phyloP scores from a whole-genome alignment of 1,139 yeast species.

The Saccharomyces pastorianus region DNA sequence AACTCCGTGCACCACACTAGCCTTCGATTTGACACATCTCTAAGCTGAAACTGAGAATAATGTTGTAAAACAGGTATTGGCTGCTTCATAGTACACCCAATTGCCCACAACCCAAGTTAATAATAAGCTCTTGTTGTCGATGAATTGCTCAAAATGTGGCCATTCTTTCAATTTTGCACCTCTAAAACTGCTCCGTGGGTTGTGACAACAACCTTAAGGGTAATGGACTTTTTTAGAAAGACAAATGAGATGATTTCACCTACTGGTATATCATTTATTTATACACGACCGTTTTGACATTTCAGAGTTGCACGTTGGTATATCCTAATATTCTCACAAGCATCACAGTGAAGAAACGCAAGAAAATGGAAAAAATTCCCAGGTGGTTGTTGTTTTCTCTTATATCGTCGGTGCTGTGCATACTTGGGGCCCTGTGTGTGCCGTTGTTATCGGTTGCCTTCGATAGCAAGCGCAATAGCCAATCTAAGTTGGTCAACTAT shows the following conservation, averaged over 20 bases:
- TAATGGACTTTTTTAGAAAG: neutral
- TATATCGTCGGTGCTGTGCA: slow-evolving; percentile 28
- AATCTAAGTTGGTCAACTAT: slow-evolving; percentile 29
- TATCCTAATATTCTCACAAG: neutral
- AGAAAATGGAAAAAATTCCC: slow-evolving; percentile 14
- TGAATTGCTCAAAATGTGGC: neutral
- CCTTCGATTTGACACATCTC: neutral
- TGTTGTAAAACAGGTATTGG: neutral
- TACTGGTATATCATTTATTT: neutral
- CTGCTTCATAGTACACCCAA: neutral
- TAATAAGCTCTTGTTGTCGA: neutral
- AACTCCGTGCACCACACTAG: neutral
- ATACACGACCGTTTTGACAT: neutral
- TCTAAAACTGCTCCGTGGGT: neutral
- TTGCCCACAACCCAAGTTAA: neutral
- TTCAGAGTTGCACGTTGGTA: neutral
- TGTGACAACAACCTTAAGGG: neutral
- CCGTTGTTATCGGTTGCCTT: slow-evolving; percentile 23
- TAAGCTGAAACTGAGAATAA: neutral
- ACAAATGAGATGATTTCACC: neutral
- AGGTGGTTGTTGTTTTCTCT: slow-evolving; percentile 27
- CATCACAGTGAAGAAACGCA: neutral
- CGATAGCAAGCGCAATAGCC: slow-evolving; percentile 12
- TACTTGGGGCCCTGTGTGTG: slow-evolving; percentile 28
- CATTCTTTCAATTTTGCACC: neutral